Evolutionary conservation across 2,329 filamentous ascomycete genomes (phyloP).

Genomic region (Hymenoscyphus albidus): DNA sequence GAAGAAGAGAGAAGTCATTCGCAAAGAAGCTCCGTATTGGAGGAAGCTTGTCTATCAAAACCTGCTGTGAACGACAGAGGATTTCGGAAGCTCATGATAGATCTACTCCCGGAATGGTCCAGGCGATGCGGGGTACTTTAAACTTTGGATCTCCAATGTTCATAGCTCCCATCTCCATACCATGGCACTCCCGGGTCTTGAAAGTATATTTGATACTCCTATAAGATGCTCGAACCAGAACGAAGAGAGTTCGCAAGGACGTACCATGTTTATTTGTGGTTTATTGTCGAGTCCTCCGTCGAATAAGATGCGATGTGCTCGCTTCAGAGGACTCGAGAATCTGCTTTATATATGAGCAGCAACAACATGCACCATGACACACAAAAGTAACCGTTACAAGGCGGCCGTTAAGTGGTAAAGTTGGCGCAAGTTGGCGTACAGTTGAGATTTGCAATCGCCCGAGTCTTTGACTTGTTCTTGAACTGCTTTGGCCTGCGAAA

Average conservation of each 20-base stretch:
- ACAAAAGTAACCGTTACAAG: slow-evolving; percentile 6
- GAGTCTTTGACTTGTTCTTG: background rate
- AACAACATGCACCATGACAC: slow-evolving; percentile 1
- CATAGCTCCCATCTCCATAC: background rate
- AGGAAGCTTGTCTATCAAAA: background rate
- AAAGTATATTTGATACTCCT: too few relatives aligned
- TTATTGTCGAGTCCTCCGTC: slow-evolving; percentile 13
- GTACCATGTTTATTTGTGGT: slow-evolving; percentile 27
- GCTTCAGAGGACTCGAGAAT: background rate
- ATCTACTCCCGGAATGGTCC: background rate
- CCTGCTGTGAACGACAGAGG: background rate
- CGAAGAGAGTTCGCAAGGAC: slow-evolving; percentile 9
- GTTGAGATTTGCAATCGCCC: background rate
- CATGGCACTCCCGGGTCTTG: too few relatives aligned
- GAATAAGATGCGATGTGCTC: background rate
- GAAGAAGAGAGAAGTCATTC: background rate
- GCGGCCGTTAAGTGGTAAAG: background rate
- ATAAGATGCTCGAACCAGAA: background rate
- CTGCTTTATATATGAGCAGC: background rate
- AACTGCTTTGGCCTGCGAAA: background rate
- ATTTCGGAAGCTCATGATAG: background rate
- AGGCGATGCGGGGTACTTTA: background rate
- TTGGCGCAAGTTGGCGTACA: too few relatives aligned
- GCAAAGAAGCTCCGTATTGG: background rate
- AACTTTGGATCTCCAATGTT: background rate